Evolutionary conservation across 345 rosid genomes (phyloP).

Genomic region (Durio zibethinus): DNA sequence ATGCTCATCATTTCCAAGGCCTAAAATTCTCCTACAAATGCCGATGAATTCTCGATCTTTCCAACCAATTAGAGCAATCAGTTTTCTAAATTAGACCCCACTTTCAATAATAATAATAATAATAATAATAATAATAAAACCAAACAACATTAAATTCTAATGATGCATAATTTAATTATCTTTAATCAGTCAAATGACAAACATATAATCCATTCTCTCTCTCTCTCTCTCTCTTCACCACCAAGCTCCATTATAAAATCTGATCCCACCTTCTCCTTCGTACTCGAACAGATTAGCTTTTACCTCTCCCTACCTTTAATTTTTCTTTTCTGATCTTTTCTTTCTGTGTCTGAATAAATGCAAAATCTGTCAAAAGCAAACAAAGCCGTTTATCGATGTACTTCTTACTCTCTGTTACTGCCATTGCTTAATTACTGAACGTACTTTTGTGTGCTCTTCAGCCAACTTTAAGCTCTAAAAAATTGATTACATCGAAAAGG

Average conservation of each 20-base stretch:
- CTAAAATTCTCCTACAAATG: constrained; percentile 3
- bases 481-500: not conserved
- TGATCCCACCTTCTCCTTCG: constrained; percentile 8
- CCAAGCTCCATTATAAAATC: not conserved
- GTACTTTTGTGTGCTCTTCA: not conserved
- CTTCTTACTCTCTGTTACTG: not conserved
- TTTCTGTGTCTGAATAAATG: not conserved
- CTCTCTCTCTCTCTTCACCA: not conserved
- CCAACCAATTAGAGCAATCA: not conserved
- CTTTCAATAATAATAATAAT: not conserved
- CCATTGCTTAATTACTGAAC: not conserved
- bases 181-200: constrained; percentile 33
- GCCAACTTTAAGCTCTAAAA: not conserved
- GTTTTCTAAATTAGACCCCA: not conserved
- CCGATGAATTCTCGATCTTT: not conserved
- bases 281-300: constrained; percentile 6
- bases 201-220: constrained; percentile 27
- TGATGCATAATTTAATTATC: constrained; percentile 18
- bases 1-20: not conserved
- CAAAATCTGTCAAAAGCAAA: not conserved
- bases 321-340: not conserved
- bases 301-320: not conserved
- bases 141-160: constrained; percentile 12
- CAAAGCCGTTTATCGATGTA: not conserved
- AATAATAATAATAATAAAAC: not conserved